Percentiles rank a stretch among this genome's conserved stretches.
These are phyloP conservation scores for Candida dubliniensis DNA, from an alignment of 1,139 yeast species.

Conservation along the genomic window DNA sequence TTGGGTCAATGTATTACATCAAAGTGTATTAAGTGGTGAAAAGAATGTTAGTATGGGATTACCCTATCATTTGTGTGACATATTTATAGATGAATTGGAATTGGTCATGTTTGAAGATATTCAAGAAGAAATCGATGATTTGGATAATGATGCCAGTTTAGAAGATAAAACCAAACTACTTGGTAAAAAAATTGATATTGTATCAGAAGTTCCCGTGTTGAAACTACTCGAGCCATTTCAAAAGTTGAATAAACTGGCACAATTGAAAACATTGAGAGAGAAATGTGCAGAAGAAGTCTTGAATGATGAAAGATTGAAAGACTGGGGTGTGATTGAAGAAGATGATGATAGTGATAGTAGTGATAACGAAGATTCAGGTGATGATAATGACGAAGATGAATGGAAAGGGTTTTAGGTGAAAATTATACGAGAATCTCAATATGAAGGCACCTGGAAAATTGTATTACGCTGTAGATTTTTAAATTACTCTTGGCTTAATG, in stretches of 20 bases:
- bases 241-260: slow-evolving; percentile 48
- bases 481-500: background rate
- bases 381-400: slow-evolving; percentile 22
- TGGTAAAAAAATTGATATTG: slow-evolving; percentile 29
- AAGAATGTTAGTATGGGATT: slow-evolving; percentile 68
- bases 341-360: slow-evolving; percentile 23
- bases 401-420: slow-evolving; percentile 31
- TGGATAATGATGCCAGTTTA: slow-evolving; percentile 24
- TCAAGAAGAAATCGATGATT: slow-evolving; percentile 43
- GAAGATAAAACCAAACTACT: slow-evolving; percentile 27
- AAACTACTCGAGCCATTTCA: slow-evolving; percentile 59
- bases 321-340: slow-evolving; percentile 59
- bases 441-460: background rate
- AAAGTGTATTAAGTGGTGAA: slow-evolving; percentile 57
- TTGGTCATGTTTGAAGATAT: slow-evolving; percentile 53
- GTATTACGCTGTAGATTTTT: background rate
- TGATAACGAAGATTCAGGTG: slow-evolving; percentile 17
- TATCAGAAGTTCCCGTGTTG: slow-evolving; percentile 53
- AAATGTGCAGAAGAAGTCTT: slow-evolving; percentile 68
- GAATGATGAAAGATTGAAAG: slow-evolving; percentile 58
- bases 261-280: slow-evolving; percentile 63
- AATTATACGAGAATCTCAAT: background rate
- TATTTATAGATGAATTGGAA: slow-evolving; percentile 82
- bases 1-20: slow-evolving; percentile 45
- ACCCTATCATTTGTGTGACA: slow-evolving; percentile 82